A percentile compares a stretch with the other conserved stretches of the same genome.
Conservation (phyloP, 2,329 filamentous ascomycete genomes). For the Truncatella angustata region DNA sequence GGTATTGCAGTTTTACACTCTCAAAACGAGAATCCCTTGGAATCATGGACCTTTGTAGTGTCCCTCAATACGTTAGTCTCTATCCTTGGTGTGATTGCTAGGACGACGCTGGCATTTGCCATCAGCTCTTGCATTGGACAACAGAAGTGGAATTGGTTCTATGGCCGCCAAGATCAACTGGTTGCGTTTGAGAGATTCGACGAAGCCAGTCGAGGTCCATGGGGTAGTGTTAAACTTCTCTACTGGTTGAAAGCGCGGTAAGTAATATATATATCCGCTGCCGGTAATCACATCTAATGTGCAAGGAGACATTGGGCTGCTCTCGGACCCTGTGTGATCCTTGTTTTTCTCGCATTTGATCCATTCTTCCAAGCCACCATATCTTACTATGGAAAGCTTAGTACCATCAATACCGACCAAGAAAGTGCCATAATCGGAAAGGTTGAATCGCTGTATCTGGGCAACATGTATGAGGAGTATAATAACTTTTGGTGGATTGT, state of each 20-base stretch:
- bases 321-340: conserved; percentile 14
- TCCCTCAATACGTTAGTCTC: conserved; percentile 20
- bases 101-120: conserved; percentile 18
- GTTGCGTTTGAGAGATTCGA: conserved; percentile 22
- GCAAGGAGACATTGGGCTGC: conserved; percentile 12
- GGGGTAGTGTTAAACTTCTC: conserved; percentile 21
- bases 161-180: conserved; percentile 13
- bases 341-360: conserved; percentile 17
- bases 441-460: conserved; percentile 12
- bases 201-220: conserved; percentile 22
- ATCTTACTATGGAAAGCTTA: conserved; percentile 12
- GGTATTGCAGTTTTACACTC: conserved; percentile 14
- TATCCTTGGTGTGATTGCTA: conserved; percentile 15
- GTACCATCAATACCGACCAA: neutral
- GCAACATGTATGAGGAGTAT: conserved; percentile 1
- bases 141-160: conserved; percentile 24
- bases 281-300: neutral
- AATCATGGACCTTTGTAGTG: conserved; percentile 14
- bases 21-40: conserved; percentile 11
- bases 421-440: conserved; percentile 3
- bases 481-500: neutral
- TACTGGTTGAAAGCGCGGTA: conserved; percentile 16
- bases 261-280: neutral
- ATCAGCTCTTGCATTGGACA: conserved; percentile 22
- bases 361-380: conserved; percentile 21